A percentile compares a stretch with the other conserved stretches of the same genome.
phyloP scores from a whole-genome alignment of 192 early-diverging fungal genomes.

The Funneliformis geosporum region DNA sequence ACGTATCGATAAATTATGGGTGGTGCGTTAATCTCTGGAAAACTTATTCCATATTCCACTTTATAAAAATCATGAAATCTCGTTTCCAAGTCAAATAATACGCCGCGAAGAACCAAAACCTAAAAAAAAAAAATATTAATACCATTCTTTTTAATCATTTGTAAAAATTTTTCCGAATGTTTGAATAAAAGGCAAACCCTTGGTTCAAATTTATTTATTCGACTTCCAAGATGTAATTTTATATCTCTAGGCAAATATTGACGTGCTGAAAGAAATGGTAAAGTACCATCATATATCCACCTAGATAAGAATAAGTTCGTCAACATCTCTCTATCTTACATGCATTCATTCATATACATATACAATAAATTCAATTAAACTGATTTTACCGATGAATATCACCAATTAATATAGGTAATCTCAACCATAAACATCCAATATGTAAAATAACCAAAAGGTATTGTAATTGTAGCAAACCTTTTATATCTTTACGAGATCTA shows the following conservation, averaged over 20 bases:
- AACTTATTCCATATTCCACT: slow-evolving; percentile 12
- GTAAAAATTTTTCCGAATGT: neutral
- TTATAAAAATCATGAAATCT: slow-evolving; percentile 19
- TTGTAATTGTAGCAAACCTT: neutral
- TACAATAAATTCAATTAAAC: neutral
- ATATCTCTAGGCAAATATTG: neutral
- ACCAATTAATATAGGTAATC: slow-evolving; percentile 17
- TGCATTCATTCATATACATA: neutral
- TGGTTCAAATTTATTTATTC: neutral
- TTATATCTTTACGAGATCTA: neutral
- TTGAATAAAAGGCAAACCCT: neutral
- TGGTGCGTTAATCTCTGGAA: slow-evolving; percentile 29
- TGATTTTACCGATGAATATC: slow-evolving; percentile 16
- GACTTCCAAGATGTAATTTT: slow-evolving; percentile 13
- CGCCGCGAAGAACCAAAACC: neutral
- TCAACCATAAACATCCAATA: slow-evolving; percentile 23
- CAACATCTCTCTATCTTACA: neutral
- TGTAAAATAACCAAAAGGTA: slow-evolving; percentile 7
- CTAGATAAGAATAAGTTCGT: neutral
- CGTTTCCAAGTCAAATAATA: neutral
- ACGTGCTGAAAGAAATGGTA: neutral
- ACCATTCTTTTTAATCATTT: neutral
- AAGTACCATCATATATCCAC: neutral
- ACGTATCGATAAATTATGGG: slow-evolving; percentile 31
- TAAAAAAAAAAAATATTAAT: neutral